Evolutionary conservation across 1,139 yeast species (phyloP).

Genomic region (Zygosaccharomyces sapae): DNA sequence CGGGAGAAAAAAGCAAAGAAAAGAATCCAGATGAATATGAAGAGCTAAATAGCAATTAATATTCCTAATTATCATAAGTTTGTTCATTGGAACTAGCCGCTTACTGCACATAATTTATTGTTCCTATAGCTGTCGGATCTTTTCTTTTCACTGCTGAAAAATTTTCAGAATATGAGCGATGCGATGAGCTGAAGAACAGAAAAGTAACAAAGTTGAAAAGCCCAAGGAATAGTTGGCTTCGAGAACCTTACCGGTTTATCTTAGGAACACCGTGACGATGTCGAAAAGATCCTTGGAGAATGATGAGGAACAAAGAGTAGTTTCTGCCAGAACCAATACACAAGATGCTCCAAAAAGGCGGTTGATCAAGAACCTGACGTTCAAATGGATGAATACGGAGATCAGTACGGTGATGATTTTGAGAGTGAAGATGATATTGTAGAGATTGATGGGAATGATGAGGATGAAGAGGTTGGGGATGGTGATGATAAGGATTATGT

Average conservation of each 20-base stretch:
- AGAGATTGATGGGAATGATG: constrained; percentile 64
- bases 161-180: constrained; percentile 9
- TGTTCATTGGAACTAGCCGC: not conserved
- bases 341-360: constrained; percentile 37
- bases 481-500: constrained; percentile 29
- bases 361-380: constrained; percentile 41
- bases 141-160: constrained; percentile 10
- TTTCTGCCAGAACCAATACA: constrained; percentile 38
- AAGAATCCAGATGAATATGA: constrained; percentile 10
- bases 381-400: constrained; percentile 89
- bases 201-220: not conserved
- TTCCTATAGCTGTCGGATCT: not conserved
- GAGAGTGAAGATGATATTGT: constrained; percentile 91
- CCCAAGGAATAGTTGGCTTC: no score
- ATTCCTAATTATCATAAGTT: not conserved
- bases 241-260: not conserved
- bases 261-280: constrained; percentile 39
- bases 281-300: constrained; percentile 57
- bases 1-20: constrained; percentile 19
- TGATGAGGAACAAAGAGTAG: constrained; percentile 37
- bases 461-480: constrained; percentile 36
- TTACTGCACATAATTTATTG: not conserved
- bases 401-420: constrained; percentile 90
- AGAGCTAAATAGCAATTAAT: not conserved
- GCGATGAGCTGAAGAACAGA: constrained; percentile 18